Percentiles rank a stretch among this genome's conserved stretches.
phyloP scores from a whole-genome alignment of 352 stramenopile species.

The Pythium aphanidermatum region DNA sequence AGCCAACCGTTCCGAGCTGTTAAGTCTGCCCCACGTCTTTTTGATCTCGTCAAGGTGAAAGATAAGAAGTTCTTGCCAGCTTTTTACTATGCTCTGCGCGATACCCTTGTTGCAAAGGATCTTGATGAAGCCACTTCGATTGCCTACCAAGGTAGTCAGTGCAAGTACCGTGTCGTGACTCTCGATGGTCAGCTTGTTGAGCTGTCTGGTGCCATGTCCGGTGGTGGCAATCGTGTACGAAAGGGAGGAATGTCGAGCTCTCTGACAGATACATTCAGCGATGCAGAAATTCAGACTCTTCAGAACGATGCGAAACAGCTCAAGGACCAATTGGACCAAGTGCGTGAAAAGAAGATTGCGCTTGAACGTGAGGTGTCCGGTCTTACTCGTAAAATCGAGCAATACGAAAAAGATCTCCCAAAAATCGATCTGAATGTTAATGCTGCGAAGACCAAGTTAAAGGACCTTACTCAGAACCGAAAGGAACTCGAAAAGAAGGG shows the following conservation, averaged over 20 bases:
- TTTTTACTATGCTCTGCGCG: slow-evolving; percentile 95
- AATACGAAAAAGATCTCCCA: slow-evolving; percentile 86
- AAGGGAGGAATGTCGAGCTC: slow-evolving; percentile 92
- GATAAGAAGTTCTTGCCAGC: slow-evolving; percentile 89
- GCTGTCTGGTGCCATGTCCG: slow-evolving; percentile 98
- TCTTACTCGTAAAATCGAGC: slow-evolving; percentile 84
- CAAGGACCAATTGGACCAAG: slow-evolving; percentile 41
- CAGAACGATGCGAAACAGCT: slow-evolving; percentile 48
- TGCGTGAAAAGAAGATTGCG: slow-evolving; percentile 56
- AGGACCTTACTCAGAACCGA: slow-evolving; percentile 56
- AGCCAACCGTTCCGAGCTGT: slow-evolving; percentile 56
- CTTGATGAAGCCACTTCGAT: slow-evolving; percentile 90
- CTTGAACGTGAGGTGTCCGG: slow-evolving; percentile 84
- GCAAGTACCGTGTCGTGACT: slow-evolving; percentile 97
- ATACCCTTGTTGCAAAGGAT: slow-evolving; percentile 97
- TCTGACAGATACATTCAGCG: slow-evolving; percentile 39
- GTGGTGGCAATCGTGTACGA: slow-evolving; percentile 91
- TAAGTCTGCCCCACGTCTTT: slow-evolving; percentile 59
- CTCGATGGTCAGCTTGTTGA: slow-evolving; percentile 97
- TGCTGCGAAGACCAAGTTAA: slow-evolving; percentile 52
- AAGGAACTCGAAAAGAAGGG: slow-evolving; percentile 80
- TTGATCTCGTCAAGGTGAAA: slow-evolving; percentile 84
- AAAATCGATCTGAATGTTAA: slow-evolving; percentile 87
- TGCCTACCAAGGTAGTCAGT: slow-evolving; percentile 90
- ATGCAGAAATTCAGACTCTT: slow-evolving; percentile 56